A percentile compares a stretch with the other conserved stretches of the same genome.
phyloP scores from a whole-genome alignment of 768 basidiomycete species.

The Podaxis sp. region DNA sequence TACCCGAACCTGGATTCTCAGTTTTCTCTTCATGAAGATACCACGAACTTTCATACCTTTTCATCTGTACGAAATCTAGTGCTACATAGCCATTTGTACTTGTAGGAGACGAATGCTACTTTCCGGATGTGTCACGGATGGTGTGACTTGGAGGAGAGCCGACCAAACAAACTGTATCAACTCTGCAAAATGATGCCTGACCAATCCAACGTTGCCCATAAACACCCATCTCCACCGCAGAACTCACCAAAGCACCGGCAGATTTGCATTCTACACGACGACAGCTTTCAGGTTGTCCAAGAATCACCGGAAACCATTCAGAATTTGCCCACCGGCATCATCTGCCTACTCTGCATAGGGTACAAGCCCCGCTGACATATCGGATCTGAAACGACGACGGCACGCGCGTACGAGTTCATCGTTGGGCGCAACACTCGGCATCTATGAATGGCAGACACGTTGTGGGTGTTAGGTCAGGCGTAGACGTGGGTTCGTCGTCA shows the following conservation, averaged over 20 bases:
- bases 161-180: constrained; percentile 40
- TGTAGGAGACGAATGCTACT: background rate
- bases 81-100: constrained; percentile 5
- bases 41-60: background rate
- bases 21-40: background rate
- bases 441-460: constrained; percentile 8
- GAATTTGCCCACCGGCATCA: constrained; percentile 60
- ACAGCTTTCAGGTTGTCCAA: constrained; percentile 38
- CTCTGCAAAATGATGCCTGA: constrained; percentile 40
- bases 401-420: background rate
- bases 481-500: background rate
- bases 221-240: constrained; percentile 23
- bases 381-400: background rate
- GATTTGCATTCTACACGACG: constrained; percentile 13
- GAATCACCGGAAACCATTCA: constrained; percentile 57
- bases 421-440: background rate
- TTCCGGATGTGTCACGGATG: background rate
- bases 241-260: constrained; percentile 14
- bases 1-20: constrained; percentile 4
- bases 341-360: background rate
- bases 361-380: background rate
- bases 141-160: background rate
- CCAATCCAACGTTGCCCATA: constrained; percentile 29
- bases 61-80: constrained; percentile 9
- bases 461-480: background rate